phyloP scores from a whole-genome alignment of 805 yeast genomes.

The Candida insectalens region DNA sequence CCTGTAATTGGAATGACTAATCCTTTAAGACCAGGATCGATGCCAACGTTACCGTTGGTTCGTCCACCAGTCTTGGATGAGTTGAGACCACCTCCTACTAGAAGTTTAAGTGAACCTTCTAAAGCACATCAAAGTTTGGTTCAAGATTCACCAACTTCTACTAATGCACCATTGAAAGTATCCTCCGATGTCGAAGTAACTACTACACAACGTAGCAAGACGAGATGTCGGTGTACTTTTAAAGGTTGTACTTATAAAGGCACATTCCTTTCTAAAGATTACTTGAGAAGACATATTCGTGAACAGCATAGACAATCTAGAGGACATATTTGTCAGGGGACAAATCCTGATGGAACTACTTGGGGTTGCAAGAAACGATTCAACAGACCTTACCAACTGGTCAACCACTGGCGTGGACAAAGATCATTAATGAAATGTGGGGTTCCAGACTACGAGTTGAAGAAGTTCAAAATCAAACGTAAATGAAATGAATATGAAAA shows the following conservation, averaged over 20 bases:
- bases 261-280: constrained; percentile 21
- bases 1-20: no score
- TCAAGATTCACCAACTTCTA: no score
- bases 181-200: no score
- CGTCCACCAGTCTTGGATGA: no score
- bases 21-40: no score
- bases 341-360: constrained; percentile 9
- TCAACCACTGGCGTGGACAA: constrained; percentile 25
- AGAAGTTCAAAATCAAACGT: constrained; percentile 12
- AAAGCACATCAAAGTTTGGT: no score
- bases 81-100: no score
- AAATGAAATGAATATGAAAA: background rate
- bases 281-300: constrained; percentile 21
- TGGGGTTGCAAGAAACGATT: constrained; percentile 26
- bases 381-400: constrained; percentile 24
- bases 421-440: constrained; percentile 21
- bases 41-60: no score
- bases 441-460: constrained; percentile 18
- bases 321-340: constrained; percentile 19
- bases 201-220: no score
- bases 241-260: constrained; percentile 21
- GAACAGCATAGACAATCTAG: constrained; percentile 21
- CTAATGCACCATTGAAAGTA: no score
- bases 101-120: no score
- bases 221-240: constrained; percentile 12